Percentiles rank a stretch among this genome's conserved stretches.
These are phyloP conservation scores for Salix exigua DNA, from an alignment of 345 rosid genomes.

Conservation along the genomic window DNA sequence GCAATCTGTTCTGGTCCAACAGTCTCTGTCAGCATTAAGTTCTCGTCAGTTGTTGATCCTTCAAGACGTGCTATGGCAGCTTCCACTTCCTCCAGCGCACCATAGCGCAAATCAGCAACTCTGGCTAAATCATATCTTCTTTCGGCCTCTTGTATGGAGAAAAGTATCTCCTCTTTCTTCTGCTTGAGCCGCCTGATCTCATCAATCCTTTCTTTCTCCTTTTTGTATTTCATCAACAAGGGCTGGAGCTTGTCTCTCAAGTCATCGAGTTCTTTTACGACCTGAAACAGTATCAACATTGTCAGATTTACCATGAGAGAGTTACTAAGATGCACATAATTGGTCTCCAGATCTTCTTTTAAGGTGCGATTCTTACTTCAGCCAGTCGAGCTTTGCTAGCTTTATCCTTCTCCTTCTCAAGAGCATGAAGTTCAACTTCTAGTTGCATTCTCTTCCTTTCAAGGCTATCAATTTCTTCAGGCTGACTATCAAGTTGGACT, in stretches of 20 bases:
- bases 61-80: slow-evolving; percentile 63
- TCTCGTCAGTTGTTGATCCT: slow-evolving; percentile 53
- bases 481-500: slow-evolving; percentile 96
- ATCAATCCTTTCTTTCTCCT: slow-evolving; percentile 87
- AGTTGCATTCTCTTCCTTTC: slow-evolving; percentile 84
- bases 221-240: slow-evolving; percentile 74
- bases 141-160: slow-evolving; percentile 80
- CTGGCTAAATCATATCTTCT: slow-evolving; percentile 84
- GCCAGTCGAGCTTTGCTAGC: slow-evolving; percentile 82
- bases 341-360: background rate
- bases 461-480: slow-evolving; percentile 88
- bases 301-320: background rate
- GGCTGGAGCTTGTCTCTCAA: slow-evolving; percentile 92
- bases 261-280: slow-evolving; percentile 82
- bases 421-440: slow-evolving; percentile 83
- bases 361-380: slow-evolving; percentile 47
- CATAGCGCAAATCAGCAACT: slow-evolving; percentile 83
- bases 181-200: slow-evolving; percentile 76
- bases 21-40: slow-evolving; percentile 72
- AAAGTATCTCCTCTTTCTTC: slow-evolving; percentile 70
- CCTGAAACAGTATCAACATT: slow-evolving; percentile 33
- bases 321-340: background rate
- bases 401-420: slow-evolving; percentile 90
- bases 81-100: slow-evolving; percentile 81
- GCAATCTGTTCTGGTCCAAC: slow-evolving; percentile 92